These are phyloP conservation scores for Xylaria scruposa DNA, from an alignment of 495 filamentous ascomycete genomes.

Conservation along the genomic window DNA sequence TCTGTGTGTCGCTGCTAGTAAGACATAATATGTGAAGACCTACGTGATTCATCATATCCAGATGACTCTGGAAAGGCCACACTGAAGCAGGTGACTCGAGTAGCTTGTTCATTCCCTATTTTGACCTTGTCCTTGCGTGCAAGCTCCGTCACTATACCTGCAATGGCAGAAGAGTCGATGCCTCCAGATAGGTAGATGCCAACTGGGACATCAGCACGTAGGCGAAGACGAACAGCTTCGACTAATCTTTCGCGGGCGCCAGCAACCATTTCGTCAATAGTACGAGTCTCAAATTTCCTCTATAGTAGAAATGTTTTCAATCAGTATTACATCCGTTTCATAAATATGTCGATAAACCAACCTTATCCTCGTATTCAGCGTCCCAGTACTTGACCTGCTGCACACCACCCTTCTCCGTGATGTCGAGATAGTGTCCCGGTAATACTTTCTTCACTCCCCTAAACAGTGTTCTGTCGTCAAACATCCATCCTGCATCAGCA, in stretches of 20 bases:
- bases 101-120: constrained; percentile 43
- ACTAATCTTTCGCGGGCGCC: constrained; percentile 52
- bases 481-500: constrained; percentile 33
- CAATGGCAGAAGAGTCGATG: constrained; percentile 58
- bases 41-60: constrained; percentile 57
- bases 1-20: neutral
- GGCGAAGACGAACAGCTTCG: constrained; percentile 54
- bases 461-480: neutral
- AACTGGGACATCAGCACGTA: constrained; percentile 60
- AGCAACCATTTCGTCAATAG: constrained; percentile 50
- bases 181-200: constrained; percentile 62
- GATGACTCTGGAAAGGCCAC: constrained; percentile 55
- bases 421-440: constrained; percentile 45
- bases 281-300: neutral
- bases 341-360: constrained; percentile 17
- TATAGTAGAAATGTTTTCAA: neutral
- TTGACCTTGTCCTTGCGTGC: constrained; percentile 45
- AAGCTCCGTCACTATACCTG: constrained; percentile 59
- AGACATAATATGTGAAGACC: neutral
- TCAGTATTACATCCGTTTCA: neutral
- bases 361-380: constrained; percentile 55
- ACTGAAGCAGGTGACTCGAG: constrained; percentile 49
- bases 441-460: neutral
- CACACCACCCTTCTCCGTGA: constrained; percentile 37
- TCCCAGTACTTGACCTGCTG: constrained; percentile 55